Percentiles rank a stretch among this genome's conserved stretches.
Conservation (phyloP, 805 yeast genomes). For the Nakazawaea wyomingensis region DNA sequence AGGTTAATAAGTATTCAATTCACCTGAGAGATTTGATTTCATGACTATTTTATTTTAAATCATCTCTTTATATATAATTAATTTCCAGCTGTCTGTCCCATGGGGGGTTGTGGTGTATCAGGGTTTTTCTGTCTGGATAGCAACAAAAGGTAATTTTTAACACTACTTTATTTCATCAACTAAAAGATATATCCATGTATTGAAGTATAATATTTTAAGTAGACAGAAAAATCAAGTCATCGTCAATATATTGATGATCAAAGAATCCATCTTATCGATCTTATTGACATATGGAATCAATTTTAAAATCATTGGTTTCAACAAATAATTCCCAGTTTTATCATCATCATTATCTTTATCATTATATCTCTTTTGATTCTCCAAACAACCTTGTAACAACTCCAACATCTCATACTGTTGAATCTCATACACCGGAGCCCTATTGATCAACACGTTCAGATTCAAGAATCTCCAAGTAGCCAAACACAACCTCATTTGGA, state of each 20-base stretch:
- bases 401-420: background rate
- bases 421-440: background rate
- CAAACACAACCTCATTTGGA: constrained; percentile 3
- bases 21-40: no score
- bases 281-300: constrained; percentile 1
- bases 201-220: no score
- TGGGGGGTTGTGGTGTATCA: no score
- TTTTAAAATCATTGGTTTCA: constrained; percentile 2
- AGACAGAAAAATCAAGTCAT: no score
- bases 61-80: no score
- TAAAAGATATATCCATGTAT: no score
- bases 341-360: background rate
- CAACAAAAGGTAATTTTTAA: no score
- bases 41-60: no score
- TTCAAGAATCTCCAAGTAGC: background rate
- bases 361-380: background rate
- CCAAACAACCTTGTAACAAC: constrained; percentile 1
- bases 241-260: constrained; percentile 3
- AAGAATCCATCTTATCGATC: background rate
- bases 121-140: background rate
- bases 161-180: no score
- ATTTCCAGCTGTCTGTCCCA: no score
- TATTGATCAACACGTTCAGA: background rate
- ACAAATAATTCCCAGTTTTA: no score
- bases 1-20: no score